Conservation (phyloP, 164 flowering plant species). For the Vitis rupestris region DNA sequence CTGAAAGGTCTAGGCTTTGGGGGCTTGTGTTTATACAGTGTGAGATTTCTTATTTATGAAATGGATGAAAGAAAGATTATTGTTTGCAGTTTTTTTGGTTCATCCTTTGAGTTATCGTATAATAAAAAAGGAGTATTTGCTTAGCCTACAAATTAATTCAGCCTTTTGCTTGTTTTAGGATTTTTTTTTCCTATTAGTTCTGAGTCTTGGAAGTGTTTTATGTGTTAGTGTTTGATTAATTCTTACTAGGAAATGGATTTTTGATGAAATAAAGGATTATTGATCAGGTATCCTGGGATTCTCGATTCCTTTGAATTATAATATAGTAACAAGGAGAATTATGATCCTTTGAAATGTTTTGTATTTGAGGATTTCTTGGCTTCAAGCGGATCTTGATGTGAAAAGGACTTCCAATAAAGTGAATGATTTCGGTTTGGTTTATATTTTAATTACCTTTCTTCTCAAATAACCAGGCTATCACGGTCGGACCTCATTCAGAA, state of each 20-base stretch:
- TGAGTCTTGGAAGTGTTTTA: not conserved
- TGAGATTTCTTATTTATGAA: too few relatives aligned
- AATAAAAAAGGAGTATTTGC: not conserved
- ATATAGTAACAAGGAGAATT: not conserved
- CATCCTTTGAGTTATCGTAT: not conserved
- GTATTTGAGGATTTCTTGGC: not conserved
- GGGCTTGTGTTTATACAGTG: too few relatives aligned
- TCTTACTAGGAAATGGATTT: not conserved
- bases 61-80: not conserved
- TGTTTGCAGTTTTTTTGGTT: not conserved
- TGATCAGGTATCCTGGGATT: not conserved
- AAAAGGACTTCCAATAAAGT: not conserved
- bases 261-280: not conserved
- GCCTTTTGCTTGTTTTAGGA: not conserved
- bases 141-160: not conserved
- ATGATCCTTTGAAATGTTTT: not conserved
- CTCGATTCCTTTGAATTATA: not conserved
- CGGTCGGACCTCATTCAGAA: not conserved
- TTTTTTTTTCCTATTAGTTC: not conserved
- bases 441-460: not conserved
- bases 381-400: not conserved
- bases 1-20: not conserved
- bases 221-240: not conserved
- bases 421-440: not conserved
- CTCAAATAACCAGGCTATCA: constrained; percentile 13